A percentile compares a stretch with the other conserved stretches of the same genome.
Conservation (phyloP, 345 rosid genomes). For the Corymbia maculata region DNA sequence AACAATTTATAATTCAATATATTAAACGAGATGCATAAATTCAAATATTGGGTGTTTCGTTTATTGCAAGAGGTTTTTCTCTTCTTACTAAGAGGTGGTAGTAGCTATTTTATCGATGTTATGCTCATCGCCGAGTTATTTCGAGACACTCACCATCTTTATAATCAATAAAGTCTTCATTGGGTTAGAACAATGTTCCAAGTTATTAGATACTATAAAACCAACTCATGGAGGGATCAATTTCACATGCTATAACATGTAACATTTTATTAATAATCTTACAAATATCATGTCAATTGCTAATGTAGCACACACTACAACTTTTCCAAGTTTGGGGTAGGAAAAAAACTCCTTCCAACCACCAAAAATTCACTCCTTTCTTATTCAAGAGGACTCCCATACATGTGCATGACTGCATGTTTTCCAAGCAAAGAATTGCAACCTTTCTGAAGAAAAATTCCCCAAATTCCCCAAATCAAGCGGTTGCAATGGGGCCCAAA, state of each 20-base stretch:
- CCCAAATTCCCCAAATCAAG: neutral
- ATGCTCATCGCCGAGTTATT: neutral
- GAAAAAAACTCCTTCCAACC: neutral
- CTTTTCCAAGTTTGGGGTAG: no score
- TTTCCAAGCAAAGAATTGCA: neutral
- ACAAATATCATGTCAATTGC: neutral
- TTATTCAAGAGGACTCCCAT: neutral
- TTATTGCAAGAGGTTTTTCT: neutral
- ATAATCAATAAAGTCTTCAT: neutral
- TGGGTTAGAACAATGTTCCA: neutral
- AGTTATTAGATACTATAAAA: neutral
- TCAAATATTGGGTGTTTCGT: neutral
- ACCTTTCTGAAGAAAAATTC: neutral
- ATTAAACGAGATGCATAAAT: neutral
- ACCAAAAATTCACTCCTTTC: no score
- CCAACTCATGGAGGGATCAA: neutral
- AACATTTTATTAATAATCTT: neutral
- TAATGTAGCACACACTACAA: accelerated
- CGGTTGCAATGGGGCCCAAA: constrained; percentile 25
- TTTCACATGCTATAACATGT: neutral
- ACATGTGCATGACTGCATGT: neutral
- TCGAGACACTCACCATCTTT: neutral
- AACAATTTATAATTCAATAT: neutral
- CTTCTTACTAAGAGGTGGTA: neutral
- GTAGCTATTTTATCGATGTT: neutral